These are phyloP conservation scores for Aspergillus thermomutatus DNA, from an alignment of 2,329 filamentous ascomycete species.

Conservation along the genomic window DNA sequence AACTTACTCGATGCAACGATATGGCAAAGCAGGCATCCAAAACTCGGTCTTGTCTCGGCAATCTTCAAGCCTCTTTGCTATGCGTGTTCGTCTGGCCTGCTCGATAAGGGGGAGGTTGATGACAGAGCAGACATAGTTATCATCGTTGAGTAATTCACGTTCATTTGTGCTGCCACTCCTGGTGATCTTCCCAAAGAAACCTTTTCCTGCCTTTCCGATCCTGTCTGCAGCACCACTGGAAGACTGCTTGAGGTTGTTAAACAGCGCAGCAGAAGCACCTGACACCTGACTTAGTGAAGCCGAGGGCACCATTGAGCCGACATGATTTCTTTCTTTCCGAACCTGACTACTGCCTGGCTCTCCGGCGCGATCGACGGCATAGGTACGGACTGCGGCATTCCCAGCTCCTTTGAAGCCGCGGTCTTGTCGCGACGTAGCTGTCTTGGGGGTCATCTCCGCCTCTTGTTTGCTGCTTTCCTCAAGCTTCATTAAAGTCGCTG, in stretches of 20 bases:
- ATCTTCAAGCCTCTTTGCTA: constrained; percentile 81
- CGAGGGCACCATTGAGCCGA: constrained; percentile 41
- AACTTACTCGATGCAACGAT: constrained; percentile 82
- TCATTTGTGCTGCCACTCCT: constrained; percentile 67
- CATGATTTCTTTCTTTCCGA: constrained; percentile 32
- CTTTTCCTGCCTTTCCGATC: constrained; percentile 70
- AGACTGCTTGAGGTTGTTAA: constrained; percentile 70
- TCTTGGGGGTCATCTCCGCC: constrained; percentile 51
- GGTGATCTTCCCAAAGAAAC: constrained; percentile 74
- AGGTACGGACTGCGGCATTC: constrained; percentile 61
- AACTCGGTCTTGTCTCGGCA: constrained; percentile 96
- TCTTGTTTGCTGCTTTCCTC: constrained; percentile 33
- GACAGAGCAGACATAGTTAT: constrained; percentile 78
- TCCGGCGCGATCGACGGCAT: constrained; percentile 65
- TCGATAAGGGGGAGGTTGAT: constrained; percentile 84
- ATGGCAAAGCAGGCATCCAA: constrained; percentile 96
- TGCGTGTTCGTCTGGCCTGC: constrained; percentile 85
- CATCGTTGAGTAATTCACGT: constrained; percentile 69
- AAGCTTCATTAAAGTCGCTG: constrained; percentile 37
- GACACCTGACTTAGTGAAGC: constrained; percentile 48
- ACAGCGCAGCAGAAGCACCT: constrained; percentile 60
- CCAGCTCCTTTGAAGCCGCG: constrained; percentile 67
- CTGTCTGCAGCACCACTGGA: constrained; percentile 71
- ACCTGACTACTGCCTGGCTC: constrained; percentile 27
- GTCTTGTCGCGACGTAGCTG: constrained; percentile 64